A percentile compares a stretch with the other conserved stretches of the same genome.
These are phyloP conservation scores for Serendipita sp. DNA, from an alignment of 768 basidiomycete genomes.

Conservation along the genomic window DNA sequence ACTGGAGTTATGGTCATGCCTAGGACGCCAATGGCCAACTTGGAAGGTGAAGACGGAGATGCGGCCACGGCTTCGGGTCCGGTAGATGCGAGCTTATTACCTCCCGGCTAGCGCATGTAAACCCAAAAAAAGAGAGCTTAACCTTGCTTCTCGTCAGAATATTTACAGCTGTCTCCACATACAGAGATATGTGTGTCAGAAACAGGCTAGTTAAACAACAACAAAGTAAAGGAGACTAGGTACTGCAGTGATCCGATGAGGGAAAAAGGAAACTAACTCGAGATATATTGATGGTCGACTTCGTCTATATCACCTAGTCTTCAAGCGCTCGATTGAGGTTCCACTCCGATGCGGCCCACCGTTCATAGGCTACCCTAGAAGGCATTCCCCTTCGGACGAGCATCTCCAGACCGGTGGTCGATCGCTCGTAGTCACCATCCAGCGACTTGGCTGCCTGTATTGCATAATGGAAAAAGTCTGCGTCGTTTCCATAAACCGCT, in stretches of 20 bases:
- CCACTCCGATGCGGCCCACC: background rate
- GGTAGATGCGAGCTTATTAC: conserved; percentile 85
- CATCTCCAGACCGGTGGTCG: background rate
- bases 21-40: conserved; percentile 64
- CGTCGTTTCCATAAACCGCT: background rate
- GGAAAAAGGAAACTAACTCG: background rate
- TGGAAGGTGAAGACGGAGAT: conserved; percentile 35
- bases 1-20: conserved; percentile 98
- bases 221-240: background rate
- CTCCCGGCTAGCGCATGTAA: conserved; percentile 53
- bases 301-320: background rate
- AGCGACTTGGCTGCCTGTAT: background rate
- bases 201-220: background rate
- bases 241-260: background rate
- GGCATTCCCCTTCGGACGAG: background rate
- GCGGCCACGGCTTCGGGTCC: conserved; percentile 33
- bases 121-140: no score
- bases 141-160: no score
- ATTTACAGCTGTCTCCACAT: no score
- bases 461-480: background rate
- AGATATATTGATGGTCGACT: background rate
- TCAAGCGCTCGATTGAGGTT: background rate
- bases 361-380: background rate
- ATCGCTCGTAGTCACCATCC: background rate
- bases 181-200: no score